These are phyloP conservation scores for Isabelozyma heimii DNA, from an alignment of 805 yeast genomes.

Conservation along the genomic window DNA sequence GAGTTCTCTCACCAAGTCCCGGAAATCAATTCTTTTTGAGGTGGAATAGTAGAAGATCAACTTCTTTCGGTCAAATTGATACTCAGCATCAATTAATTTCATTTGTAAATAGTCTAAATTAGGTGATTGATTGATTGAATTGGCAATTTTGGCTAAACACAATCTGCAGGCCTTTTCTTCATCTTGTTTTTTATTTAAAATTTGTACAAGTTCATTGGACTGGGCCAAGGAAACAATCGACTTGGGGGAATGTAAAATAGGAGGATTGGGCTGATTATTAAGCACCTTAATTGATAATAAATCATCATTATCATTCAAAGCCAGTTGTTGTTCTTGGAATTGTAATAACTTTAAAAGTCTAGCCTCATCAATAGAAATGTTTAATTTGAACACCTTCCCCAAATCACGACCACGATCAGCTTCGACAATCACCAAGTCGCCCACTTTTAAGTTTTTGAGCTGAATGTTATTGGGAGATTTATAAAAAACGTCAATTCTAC, in stretches of 20 bases:
- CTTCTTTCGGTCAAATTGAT: constrained; percentile 78
- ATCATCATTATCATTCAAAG: constrained; percentile 37
- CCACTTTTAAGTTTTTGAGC: constrained; percentile 37
- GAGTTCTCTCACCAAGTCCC: constrained; percentile 69
- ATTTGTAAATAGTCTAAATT: constrained; percentile 34
- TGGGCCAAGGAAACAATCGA: constrained; percentile 63
- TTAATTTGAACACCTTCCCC: constrained; percentile 60
- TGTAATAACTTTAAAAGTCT: constrained; percentile 63
- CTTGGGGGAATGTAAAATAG: constrained; percentile 61
- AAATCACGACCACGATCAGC: constrained; percentile 81
- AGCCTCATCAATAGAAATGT: constrained; percentile 64
- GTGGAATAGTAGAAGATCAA: constrained; percentile 66
- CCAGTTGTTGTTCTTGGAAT: constrained; percentile 69
- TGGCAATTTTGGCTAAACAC: constrained; percentile 56
- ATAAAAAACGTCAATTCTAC: constrained; percentile 75
- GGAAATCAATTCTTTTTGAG: constrained; percentile 65
- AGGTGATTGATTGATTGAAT: constrained; percentile 15
- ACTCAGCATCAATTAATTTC: constrained; percentile 71
- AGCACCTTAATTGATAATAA: constrained; percentile 19
- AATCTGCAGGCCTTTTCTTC: constrained; percentile 67
- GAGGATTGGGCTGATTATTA: constrained; percentile 29
- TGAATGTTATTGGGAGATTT: constrained; percentile 37
- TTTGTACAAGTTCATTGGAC: constrained; percentile 56
- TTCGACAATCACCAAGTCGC: constrained; percentile 77
- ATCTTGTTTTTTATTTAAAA: constrained; percentile 58